Base-by-base conservation (phyloP, 2,329 filamentous ascomycete genomes). In the Claviceps sp. region DNA sequence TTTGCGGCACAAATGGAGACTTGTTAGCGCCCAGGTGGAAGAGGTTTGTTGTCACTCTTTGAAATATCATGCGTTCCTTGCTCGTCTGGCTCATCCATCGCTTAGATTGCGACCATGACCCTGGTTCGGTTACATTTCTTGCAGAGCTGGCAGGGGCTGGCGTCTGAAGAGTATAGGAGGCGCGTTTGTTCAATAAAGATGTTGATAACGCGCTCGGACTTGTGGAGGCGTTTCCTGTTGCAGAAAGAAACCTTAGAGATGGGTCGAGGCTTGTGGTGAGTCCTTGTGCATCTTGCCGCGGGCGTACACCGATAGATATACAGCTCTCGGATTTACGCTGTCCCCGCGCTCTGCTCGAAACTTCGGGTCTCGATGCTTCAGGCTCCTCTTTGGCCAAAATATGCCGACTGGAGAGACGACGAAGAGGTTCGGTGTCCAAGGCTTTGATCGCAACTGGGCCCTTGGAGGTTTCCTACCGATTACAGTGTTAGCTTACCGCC, bases 71-170 rank as follows among this genome's bases (percentile, higher is more conserved):
- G n/a, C 64, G 62, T 48, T 67, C 65, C 43, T 61, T 62, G 19
- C 63, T 64, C 41, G 63, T 61, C 10, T 60, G 54, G 55, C 67
- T 70, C n/a, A 63, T 58, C 69, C 69, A 72, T 50, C 62, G 62
- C 56, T 63, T 68, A 47, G 68, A 70, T 39, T 69, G 65, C 14
- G 67, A 63, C 68, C 68, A 70, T 19, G 60, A 59, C 34, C 61
- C 66, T 26, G 58, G 43, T 7, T 64, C 59, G 37, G 45, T 26
- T 14, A 38, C 24, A 10, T 14, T 52, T 48, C 44, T 48, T 24
- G 24, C 16, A 43, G 38, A 30, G 30, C 30, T 37, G 16, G 30
- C 13, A 47, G 46, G 24, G 5, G 45, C 38, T 26, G 54, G 37
- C 17, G n/a, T 22, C 22, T 49, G 30, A 19, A 50, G 14, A 24